Conservation (phyloP, 2,329 filamentous ascomycete genomes). For the Fonsecaea erecta region DNA sequence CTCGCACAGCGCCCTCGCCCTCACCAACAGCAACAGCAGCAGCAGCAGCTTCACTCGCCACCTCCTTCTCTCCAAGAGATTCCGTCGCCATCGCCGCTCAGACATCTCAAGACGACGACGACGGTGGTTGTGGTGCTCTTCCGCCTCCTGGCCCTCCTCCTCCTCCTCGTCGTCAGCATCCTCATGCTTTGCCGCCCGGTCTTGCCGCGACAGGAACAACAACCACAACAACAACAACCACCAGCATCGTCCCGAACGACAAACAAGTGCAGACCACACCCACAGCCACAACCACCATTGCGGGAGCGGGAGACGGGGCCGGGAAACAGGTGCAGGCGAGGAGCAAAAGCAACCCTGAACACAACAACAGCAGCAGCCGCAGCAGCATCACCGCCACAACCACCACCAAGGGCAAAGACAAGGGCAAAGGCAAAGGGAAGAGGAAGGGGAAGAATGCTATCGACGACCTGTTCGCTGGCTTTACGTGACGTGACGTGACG, state of each 20-base stretch:
- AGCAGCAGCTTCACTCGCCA: neutral
- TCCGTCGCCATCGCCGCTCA: neutral
- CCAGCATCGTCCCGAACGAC: neutral
- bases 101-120: neutral
- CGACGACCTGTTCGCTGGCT: constrained; percentile 71
- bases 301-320: no score
- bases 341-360: neutral
- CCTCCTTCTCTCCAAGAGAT: neutral
- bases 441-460: constrained; percentile 66
- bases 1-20: neutral
- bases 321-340: no score
- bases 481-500: no score
- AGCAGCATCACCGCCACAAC: neutral
- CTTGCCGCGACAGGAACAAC: no score
- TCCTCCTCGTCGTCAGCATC: neutral
- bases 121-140: neutral
- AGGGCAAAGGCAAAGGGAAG: constrained; percentile 22
- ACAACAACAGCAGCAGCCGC: neutral
- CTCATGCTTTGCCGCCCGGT: neutral
- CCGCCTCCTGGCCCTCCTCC: no score
- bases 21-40: neutral
- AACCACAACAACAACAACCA: no score
- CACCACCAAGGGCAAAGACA: constrained; percentile 1
- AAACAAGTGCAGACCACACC: neutral
- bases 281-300: neutral